These are phyloP conservation scores for Aureobasidium sp. DNA, from an alignment of 2,329 filamentous ascomycete genomes.

Conservation along the genomic window DNA sequence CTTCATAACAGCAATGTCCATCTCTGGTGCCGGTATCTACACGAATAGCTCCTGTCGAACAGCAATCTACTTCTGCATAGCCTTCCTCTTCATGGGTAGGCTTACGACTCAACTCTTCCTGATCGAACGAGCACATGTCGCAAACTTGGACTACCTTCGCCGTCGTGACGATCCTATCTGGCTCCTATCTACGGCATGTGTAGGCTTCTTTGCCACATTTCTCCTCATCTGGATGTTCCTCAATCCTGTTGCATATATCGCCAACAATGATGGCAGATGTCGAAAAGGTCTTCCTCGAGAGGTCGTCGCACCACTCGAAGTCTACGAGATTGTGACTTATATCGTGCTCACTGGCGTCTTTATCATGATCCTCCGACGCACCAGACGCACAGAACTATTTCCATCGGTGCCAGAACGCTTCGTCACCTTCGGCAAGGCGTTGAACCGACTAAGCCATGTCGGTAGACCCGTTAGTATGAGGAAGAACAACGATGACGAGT, in stretches of 20 bases:
- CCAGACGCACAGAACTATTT: slow-evolving; percentile 2
- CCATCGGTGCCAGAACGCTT: background rate
- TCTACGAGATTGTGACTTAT: slow-evolving; percentile 44
- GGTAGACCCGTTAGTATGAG: background rate
- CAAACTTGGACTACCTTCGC: slow-evolving; percentile 37
- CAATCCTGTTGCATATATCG: slow-evolving; percentile 37
- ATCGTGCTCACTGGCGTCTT: slow-evolving; percentile 44
- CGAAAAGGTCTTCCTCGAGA: slow-evolving; percentile 43
- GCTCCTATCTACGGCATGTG: slow-evolving; percentile 32
- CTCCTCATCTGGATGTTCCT: slow-evolving; percentile 27
- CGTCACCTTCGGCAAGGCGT: background rate
- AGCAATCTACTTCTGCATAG: slow-evolving; percentile 42
- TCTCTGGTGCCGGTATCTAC: slow-evolving; percentile 36
- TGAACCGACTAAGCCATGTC: background rate
- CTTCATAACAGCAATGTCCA: slow-evolving; percentile 36
- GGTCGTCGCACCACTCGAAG: slow-evolving; percentile 40
- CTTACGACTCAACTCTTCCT: slow-evolving; percentile 44
- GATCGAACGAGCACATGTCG: slow-evolving; percentile 44
- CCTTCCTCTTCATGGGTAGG: slow-evolving; percentile 42
- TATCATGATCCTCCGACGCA: slow-evolving; percentile 37
- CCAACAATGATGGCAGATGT: slow-evolving; percentile 36
- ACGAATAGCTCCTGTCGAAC: slow-evolving; percentile 32
- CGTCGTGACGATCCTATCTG: slow-evolving; percentile 40
- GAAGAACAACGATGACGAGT: background rate
- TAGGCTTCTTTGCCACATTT: slow-evolving; percentile 26